These are phyloP conservation scores for Polychaeton citri DNA, from an alignment of 2,329 filamentous ascomycete genomes.

Conservation along the genomic window DNA sequence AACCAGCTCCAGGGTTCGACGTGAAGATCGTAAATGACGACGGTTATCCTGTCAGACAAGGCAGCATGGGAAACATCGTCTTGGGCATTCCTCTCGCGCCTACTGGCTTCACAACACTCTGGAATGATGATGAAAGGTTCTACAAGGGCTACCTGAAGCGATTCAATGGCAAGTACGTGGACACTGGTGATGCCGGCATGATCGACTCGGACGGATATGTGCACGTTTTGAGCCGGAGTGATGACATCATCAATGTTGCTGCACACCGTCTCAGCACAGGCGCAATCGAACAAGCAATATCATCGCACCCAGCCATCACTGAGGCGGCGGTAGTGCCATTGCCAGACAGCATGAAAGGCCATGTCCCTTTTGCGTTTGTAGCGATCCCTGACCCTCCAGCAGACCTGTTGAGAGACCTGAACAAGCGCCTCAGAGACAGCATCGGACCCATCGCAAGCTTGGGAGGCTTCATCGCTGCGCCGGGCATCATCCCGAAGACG, in stretches of 20 bases:
- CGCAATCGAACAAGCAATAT: slow-evolving; percentile 80
- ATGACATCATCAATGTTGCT: slow-evolving; percentile 94
- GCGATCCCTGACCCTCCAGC: slow-evolving; percentile 41
- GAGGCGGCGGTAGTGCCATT: slow-evolving; percentile 81
- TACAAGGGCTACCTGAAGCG: slow-evolving; percentile 73
- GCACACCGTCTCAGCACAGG: slow-evolving; percentile 83
- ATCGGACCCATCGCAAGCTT: slow-evolving; percentile 80
- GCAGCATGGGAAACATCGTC: slow-evolving; percentile 84
- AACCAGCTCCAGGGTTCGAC: slow-evolving; percentile 84
- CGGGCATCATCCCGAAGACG: slow-evolving; percentile 82
- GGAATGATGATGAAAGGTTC: slow-evolving; percentile 75
- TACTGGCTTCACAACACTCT: slow-evolving; percentile 73
- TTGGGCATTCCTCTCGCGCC: slow-evolving; percentile 70
- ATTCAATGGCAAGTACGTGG: slow-evolving; percentile 71
- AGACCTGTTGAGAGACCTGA: slow-evolving; percentile 50
- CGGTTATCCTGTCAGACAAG: slow-evolving; percentile 55
- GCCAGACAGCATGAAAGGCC: slow-evolving; percentile 75
- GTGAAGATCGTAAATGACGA: slow-evolving; percentile 72
- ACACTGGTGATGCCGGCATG: slow-evolving; percentile 83
- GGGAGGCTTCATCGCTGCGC: slow-evolving; percentile 73
- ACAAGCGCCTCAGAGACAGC: slow-evolving; percentile 58
- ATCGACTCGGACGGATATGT: slow-evolving; percentile 55
- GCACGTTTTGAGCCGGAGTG: slow-evolving; percentile 50
- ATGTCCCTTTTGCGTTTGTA: slow-evolving; percentile 83
- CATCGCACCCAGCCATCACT: slow-evolving; percentile 62